Percentiles rank a stretch among this genome's conserved stretches.
These are phyloP conservation scores for Leccinum fuscescens DNA, from an alignment of 1,284 basidiomycete species.

Conservation along the genomic window DNA sequence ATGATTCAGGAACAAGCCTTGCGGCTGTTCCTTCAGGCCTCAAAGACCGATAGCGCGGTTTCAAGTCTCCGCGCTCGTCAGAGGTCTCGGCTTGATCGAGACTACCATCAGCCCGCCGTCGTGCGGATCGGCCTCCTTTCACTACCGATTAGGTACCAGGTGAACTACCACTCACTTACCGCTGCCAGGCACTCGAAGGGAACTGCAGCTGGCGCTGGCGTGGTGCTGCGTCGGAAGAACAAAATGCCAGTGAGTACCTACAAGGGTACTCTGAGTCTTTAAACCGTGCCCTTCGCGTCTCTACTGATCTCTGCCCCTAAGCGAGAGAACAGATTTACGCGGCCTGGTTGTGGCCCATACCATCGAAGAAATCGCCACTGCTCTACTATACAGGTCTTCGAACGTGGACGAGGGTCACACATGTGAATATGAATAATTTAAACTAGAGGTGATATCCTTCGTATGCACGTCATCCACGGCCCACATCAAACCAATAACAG, in stretches of 20 bases:
- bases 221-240: neutral
- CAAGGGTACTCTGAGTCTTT: no score
- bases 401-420: no score
- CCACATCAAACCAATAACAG: no score
- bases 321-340: neutral
- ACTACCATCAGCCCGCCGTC: neutral
- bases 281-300: neutral
- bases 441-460: no score
- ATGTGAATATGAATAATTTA: no score
- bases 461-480: no score
- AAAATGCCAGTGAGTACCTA: neutral
- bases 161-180: neutral
- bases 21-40: neutral
- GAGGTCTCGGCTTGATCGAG: neutral
- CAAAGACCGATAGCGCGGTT: neutral
- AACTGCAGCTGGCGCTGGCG: neutral
- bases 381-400: no score
- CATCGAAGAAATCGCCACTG: no score
- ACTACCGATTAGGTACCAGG: neutral
- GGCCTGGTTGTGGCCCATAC: no score
- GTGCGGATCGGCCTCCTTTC: neutral
- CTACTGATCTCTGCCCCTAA: neutral
- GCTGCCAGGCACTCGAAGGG: neutral
- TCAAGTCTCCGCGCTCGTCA: neutral
- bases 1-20: neutral